Conservation (phyloP, 441 rosid species). For the Erysimum cheiri region DNA sequence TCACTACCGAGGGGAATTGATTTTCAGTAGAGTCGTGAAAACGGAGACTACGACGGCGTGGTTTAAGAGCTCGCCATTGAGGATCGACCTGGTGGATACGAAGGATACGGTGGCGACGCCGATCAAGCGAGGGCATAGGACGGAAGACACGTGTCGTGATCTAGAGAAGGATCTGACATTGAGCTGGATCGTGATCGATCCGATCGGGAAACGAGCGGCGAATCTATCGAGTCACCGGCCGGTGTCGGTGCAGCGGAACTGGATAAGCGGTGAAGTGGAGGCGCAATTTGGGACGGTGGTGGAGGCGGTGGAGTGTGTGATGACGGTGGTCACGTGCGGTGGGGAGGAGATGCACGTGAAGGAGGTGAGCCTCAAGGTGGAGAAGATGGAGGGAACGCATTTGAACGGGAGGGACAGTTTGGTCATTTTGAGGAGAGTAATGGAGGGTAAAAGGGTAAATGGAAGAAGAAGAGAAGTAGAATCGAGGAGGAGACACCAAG, state of each 20-base stretch:
- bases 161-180: slow-evolving; percentile 57
- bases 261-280: slow-evolving; percentile 78
- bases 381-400: slow-evolving; percentile 73
- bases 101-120: slow-evolving; percentile 67
- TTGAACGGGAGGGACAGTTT: slow-evolving; percentile 68
- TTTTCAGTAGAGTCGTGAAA: slow-evolving; percentile 59
- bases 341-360: slow-evolving; percentile 71
- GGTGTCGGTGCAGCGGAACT: slow-evolving; percentile 65
- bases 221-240: slow-evolving; percentile 68
- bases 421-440: slow-evolving; percentile 49
- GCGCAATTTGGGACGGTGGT: slow-evolving; percentile 54
- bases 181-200: slow-evolving; percentile 81
- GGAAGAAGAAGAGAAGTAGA: slow-evolving; percentile 43
- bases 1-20: slow-evolving; percentile 50
- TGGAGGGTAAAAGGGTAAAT: slow-evolving; percentile 58
- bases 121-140: slow-evolving; percentile 43
- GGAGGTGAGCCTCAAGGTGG: slow-evolving; percentile 73
- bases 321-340: slow-evolving; percentile 65
- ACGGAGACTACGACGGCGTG: slow-evolving; percentile 67
- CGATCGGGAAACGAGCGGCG: slow-evolving; percentile 55
- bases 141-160: slow-evolving; percentile 50
- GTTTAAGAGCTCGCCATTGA: slow-evolving; percentile 74
- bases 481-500: slow-evolving; percentile 47
- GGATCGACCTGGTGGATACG: slow-evolving; percentile 66
- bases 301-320: slow-evolving; percentile 60